These are phyloP conservation scores for Pichia occidentalis DNA, from an alignment of 805 yeast genomes.

Conservation along the genomic window DNA sequence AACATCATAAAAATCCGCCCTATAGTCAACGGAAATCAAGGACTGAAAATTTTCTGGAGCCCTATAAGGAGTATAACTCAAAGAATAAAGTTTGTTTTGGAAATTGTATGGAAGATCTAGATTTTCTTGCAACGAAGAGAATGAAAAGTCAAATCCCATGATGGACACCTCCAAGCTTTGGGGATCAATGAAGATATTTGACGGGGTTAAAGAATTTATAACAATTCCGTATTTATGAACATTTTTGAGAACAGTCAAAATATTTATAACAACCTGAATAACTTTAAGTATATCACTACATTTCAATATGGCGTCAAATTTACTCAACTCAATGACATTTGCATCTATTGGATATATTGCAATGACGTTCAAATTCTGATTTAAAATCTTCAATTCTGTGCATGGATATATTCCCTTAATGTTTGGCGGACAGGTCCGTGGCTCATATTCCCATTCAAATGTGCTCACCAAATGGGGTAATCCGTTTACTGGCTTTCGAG, in stretches of 20 bases:
- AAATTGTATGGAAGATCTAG: constrained; percentile 37
- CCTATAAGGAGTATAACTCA: constrained; percentile 38
- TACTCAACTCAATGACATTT: not conserved
- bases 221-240: constrained; percentile 39
- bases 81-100: constrained; percentile 33
- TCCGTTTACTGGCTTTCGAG: not conserved
- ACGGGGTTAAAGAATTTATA: constrained; percentile 41
- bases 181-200: constrained; percentile 33
- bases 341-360: constrained; percentile 8
- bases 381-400: constrained; percentile 1
- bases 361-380: constrained; percentile 7
- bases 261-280: constrained; percentile 19
- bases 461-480: not conserved
- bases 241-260: constrained; percentile 21
- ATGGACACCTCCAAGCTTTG: constrained; percentile 31
- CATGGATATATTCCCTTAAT: constrained; percentile 10
- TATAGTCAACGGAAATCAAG: constrained; percentile 34
- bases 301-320: constrained; percentile 1
- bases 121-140: constrained; percentile 36
- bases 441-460: constrained; percentile 5
- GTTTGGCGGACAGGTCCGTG: constrained; percentile 10
- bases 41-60: constrained; percentile 46
- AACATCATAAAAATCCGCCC: constrained; percentile 43
- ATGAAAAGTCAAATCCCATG: constrained; percentile 45
- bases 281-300: constrained; percentile 22